Conservation (phyloP, 345 rosid species). For the Salix exigua region DNA sequence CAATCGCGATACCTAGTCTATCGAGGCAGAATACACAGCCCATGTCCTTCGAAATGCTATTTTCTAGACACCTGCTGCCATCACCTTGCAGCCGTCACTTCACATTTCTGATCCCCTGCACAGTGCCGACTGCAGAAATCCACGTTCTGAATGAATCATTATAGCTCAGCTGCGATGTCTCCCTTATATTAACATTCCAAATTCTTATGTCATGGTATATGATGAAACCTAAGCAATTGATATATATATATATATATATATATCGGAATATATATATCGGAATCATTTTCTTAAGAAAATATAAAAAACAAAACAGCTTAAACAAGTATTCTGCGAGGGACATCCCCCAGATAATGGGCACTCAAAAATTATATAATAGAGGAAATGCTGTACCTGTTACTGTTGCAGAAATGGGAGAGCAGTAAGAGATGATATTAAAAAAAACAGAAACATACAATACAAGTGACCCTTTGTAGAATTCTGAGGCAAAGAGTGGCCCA, state of each 20-base stretch:
- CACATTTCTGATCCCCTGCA: not conserved
- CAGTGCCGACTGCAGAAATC: not conserved
- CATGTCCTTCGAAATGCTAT: not conserved
- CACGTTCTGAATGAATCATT: not conserved
- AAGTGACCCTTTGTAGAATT: not conserved
- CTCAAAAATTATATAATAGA: not conserved
- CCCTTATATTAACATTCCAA: not conserved
- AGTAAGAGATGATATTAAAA: slow-evolving; percentile 4
- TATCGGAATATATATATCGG: too few relatives aligned
- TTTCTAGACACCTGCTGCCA: not conserved
- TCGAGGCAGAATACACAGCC: not conserved
- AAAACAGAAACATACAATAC: too few relatives aligned
- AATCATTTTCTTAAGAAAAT: not conserved
- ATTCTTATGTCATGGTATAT: not conserved
- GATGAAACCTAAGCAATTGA: not conserved
- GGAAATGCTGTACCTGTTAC: not conserved
- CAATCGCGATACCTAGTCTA: not conserved
- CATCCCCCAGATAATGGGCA: not conserved
- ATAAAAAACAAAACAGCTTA: not conserved
- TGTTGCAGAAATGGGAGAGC: not conserved
- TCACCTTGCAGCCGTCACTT: not conserved
- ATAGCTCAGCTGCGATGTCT: not conserved
- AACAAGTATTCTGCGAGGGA: not conserved
- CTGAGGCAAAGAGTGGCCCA: not conserved
- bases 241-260: too few relatives aligned